phyloP scores from a whole-genome alignment of 1,284 basidiomycete species.

The Ceratobasidium sp. region DNA sequence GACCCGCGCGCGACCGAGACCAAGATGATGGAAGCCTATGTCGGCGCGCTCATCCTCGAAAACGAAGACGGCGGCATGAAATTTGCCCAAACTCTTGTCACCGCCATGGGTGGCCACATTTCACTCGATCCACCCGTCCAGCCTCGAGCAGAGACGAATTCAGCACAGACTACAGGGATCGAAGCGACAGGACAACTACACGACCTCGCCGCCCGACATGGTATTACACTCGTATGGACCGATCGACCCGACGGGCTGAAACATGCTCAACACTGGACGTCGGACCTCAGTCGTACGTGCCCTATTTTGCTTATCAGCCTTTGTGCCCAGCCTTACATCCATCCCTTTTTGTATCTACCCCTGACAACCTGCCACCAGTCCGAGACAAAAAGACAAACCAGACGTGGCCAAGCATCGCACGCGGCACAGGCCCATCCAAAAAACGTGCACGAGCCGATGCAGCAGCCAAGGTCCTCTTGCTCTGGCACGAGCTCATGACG shows the following conservation, averaged over 20 bases:
- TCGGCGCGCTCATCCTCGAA: constrained; percentile 25
- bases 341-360: neutral
- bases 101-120: neutral
- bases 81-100: neutral
- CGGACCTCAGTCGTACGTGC: constrained; percentile 2
- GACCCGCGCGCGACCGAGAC: neutral
- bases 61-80: neutral
- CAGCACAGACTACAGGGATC: neutral
- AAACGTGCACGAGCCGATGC: constrained; percentile 11
- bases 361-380: neutral
- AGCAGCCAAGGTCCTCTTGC: neutral
- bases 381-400: neutral
- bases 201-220: neutral
- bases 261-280: constrained; percentile 16
- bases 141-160: neutral
- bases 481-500: neutral
- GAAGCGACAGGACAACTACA: neutral
- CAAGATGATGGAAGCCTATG: constrained; percentile 18
- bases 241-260: neutral
- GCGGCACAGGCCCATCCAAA: neutral
- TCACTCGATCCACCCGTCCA: neutral
- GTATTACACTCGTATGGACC: neutral
- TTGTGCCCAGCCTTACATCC: no score
- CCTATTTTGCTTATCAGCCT: no score
- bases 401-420: constrained; percentile 5